Evolutionary conservation across 208 protist species (phyloP).

Genomic region (Porcisia hertigi): DNA sequence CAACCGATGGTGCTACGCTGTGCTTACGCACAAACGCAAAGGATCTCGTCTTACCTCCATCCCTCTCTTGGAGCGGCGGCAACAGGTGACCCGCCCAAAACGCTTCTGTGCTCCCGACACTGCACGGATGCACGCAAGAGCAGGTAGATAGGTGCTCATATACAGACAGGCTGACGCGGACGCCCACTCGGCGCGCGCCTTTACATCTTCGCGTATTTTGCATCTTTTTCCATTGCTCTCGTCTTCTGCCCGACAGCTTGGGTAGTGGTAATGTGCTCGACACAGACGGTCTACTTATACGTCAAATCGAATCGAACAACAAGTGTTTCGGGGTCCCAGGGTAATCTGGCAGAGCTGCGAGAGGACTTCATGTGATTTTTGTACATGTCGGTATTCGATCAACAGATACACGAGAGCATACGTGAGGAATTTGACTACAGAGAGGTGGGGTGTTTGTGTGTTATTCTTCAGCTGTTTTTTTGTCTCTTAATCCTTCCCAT

Average conservation of each 20-base stretch:
- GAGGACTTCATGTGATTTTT: neutral
- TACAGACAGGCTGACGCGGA: neutral
- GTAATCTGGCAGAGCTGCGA: neutral
- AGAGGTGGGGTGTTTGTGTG: too few species aligned
- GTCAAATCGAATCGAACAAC: neutral
- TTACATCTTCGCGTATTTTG: neutral
- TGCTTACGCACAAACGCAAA: neutral
- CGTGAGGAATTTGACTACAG: too few species aligned
- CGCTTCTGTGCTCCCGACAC: neutral
- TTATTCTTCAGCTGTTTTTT: too few species aligned
- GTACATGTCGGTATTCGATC: neutral
- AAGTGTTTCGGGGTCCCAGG: neutral
- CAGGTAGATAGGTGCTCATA: neutral
- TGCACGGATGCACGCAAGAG: neutral
- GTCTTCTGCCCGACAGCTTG: neutral
- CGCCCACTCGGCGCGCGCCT: too few species aligned
- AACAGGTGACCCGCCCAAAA: neutral
- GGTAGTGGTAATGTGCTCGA: neutral
- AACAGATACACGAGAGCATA: too few species aligned
- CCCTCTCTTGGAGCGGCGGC: neutral
- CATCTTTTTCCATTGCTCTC: neutral
- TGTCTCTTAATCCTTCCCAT: too few species aligned
- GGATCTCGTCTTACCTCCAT: neutral
- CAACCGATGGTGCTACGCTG: neutral
- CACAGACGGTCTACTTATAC: neutral